Evolutionary conservation across 1,139 yeast genomes (phyloP), one percentile per base, ranked within the genome.

Genomic region (Zygosaccharomyces pseudobailii): DNA sequence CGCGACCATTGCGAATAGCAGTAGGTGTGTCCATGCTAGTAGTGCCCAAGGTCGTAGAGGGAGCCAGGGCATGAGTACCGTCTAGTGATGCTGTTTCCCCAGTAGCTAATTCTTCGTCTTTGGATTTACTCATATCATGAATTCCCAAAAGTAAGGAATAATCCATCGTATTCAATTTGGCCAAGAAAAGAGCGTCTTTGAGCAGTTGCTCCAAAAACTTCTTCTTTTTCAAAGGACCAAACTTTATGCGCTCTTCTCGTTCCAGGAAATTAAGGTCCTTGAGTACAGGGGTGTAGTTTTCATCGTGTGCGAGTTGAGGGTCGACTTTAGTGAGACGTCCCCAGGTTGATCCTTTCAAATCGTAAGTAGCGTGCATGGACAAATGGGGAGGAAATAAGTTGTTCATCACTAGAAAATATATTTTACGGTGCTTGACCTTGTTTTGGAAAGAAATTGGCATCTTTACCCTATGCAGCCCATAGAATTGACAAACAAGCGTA

Each of bases 391-490:
- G 98, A 68, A 94, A 92, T 46, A 94, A 74, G 63, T 94, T 94
- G 71, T 94, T 94, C 98, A 94, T 94, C 38, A 94, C 97, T 47
- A 94, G 76, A 58, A 94, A 92, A 68, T 94, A 96, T 36, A 92
- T 88, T 64, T 88, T 90, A 51, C 94, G 79, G 49, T 76, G 76
- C 37, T 79, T 80, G 17, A 71, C 60, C 32, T 68, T 68, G 45
- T 59, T 61, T 52, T 62, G 59, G 39, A 64, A 63, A 21, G 84
- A 80, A 35, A 86, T 77, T 9, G 92, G 96, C 80, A 92, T 82
- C 64, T 92, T 90, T 42, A 94, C 86, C 47, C 99, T 74, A 66
- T 94, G 98, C 46, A 94, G 74, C 0, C 99, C 99, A 67, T 94
- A 94, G 65, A 92, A 89, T 67, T 94, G 98, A 23, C 95, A 85